Base-by-base conservation (phyloP, 2,329 filamentous ascomycete genomes). In the Penicillium brasilianum region DNA sequence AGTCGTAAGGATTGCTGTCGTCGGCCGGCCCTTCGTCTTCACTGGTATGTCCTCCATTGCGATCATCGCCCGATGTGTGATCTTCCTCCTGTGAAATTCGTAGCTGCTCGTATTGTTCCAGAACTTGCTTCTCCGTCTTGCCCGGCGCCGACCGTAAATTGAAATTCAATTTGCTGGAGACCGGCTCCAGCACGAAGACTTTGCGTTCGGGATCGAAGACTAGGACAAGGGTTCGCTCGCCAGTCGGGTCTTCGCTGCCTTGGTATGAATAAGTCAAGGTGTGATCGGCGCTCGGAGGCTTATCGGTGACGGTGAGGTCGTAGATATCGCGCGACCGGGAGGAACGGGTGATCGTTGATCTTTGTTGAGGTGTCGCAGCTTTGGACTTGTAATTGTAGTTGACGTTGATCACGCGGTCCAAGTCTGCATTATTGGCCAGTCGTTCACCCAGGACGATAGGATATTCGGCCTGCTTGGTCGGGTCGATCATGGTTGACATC, bases 141-240 rank as follows among this genome's bases (percentile, higher is more conserved):
- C 83, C 85, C 2, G 90, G 91, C 14, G 87, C 87, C 58, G 84
- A 87, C 55, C 86, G 87, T 57, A 97, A 79, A 76, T 97, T 97
- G 89, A 97, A 93, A 71, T 92, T 89, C 77, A 96, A 90, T 41
- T 88, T 88, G n/a, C 88, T 90, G 72, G 92, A 87, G 57, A 97
- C 82, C 55, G 87, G 88, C 79, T 97, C 92, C 57, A 97, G 84
- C 30, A 95, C 87, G 67, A 95, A 95, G 58, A 85, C 89, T 71
- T 94, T 87, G 55, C 87, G 87, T 18, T 83, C 81, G 9, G 89
- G 83, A 75, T 96, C 91, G 72, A 94, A 95, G 60, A 94, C 85
- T 55, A 96, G 84, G 10, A 84, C 80, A 51, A 81, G 67, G 51
- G 74, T 75, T 56, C 71, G 74, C 36, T 74, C 71, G 36, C 73